These are phyloP conservation scores for Stephania cephalantha DNA, from an alignment of 164 flowering plant species.

Conservation along the genomic window DNA sequence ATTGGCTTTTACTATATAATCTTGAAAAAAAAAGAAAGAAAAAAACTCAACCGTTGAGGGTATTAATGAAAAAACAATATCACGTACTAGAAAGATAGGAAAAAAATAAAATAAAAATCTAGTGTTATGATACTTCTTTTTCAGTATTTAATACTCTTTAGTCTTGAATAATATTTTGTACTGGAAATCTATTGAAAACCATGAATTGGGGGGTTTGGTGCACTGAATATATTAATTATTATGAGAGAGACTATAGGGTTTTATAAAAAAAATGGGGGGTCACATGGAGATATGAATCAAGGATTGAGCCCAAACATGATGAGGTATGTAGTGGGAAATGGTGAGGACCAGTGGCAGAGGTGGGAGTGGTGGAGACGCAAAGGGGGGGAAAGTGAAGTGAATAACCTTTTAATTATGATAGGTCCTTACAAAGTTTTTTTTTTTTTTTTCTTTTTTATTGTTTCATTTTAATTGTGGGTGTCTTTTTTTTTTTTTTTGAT, in stretches of 20 bases:
- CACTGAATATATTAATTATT: not conserved
- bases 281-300: constrained; percentile 4
- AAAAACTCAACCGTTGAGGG: too few relatives aligned
- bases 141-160: not conserved
- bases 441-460: too few relatives aligned
- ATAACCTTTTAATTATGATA: constrained; percentile 9
- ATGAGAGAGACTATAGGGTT: not conserved
- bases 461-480: too few relatives aligned
- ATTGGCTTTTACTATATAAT: not conserved
- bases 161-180: not conserved
- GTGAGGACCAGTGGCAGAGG: constrained; percentile 7
- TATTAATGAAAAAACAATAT: too few relatives aligned
- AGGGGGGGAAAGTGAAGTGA: not conserved
- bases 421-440: constrained; percentile 3
- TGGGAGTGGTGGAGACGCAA: constrained; percentile 6
- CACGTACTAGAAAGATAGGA: too few relatives aligned
- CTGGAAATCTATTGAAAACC: not conserved
- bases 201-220: not conserved
- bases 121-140: not conserved
- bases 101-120: too few relatives aligned
- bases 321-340: constrained; percentile 6
- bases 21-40: too few relatives aligned
- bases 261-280: not conserved
- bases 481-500: too few relatives aligned
- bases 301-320: not conserved